Evolutionary conservation across 805 yeast genomes (phyloP).

Genomic region (Metschnikowia vanudenii): DNA sequence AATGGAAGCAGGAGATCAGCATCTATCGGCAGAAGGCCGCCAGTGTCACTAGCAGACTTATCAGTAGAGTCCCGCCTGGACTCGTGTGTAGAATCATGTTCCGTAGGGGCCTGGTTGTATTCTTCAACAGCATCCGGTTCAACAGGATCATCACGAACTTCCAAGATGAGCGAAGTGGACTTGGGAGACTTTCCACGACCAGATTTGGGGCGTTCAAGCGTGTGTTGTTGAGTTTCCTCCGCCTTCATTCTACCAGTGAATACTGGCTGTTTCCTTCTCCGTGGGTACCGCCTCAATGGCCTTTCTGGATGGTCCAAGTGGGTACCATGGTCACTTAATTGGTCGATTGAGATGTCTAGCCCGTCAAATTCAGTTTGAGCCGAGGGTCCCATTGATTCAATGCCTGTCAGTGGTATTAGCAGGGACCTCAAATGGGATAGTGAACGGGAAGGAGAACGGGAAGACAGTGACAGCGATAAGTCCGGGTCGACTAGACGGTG

Average conservation of each 20-base stretch:
- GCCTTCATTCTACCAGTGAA: too few species aligned
- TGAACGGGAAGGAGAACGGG: neutral
- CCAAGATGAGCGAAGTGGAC: constrained; percentile 8
- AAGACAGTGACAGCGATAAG: constrained; percentile 1
- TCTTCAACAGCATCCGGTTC: neutral
- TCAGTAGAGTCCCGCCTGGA: too few species aligned
- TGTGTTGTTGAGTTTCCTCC: too few species aligned
- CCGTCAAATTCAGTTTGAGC: constrained; percentile 10
- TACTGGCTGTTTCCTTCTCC: constrained; percentile 7
- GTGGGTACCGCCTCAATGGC: constrained; percentile 3
- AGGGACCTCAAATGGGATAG: neutral
- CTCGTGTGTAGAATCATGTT: too few species aligned
- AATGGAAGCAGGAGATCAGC: neutral
- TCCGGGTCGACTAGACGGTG: neutral
- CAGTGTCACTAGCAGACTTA: too few species aligned
- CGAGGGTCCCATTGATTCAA: neutral
- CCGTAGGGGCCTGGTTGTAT: too few species aligned
- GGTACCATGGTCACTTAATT: constrained; percentile 9
- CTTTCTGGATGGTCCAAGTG: neutral
- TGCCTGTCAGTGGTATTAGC: constrained; percentile 2
- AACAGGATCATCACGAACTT: constrained; percentile 4
- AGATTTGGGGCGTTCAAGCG: too few species aligned
- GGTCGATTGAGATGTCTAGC: constrained; percentile 20
- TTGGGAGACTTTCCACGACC: neutral
- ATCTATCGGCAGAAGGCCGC: too few species aligned